These are phyloP conservation scores for Aspergillus sp. DNA, from an alignment of 2,329 filamentous ascomycete genomes.

Conservation along the genomic window DNA sequence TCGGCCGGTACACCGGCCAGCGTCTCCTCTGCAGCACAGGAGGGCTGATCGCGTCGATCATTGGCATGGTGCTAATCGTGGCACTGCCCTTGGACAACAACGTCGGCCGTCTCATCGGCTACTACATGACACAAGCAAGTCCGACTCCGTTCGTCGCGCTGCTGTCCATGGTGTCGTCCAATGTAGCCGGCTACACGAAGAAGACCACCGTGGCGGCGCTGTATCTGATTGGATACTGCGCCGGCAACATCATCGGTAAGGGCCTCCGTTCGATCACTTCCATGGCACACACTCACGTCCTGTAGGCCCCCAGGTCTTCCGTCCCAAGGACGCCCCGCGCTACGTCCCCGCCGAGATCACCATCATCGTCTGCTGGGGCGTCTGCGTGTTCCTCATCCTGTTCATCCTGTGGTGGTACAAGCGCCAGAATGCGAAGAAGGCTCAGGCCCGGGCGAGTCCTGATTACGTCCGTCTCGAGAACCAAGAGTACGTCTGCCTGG, in stretches of 20 bases:
- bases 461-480: slow-evolving; percentile 63
- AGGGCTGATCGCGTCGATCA: slow-evolving; percentile 53
- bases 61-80: slow-evolving; percentile 65
- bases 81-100: slow-evolving; percentile 59
- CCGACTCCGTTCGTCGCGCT: slow-evolving; percentile 64
- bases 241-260: slow-evolving; percentile 59
- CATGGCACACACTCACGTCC: too few species aligned
- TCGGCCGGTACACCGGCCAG: slow-evolving; percentile 57
- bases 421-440: slow-evolving; percentile 61
- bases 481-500: slow-evolving; percentile 55
- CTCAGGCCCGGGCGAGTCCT: slow-evolving; percentile 48
- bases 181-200: slow-evolving; percentile 56
- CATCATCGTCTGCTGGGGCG: slow-evolving; percentile 59
- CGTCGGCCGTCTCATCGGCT: slow-evolving; percentile 60
- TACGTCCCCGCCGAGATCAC: slow-evolving; percentile 65
- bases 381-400: slow-evolving; percentile 53
- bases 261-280: too few species aligned
- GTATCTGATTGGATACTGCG: slow-evolving; percentile 48
- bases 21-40: slow-evolving; percentile 56
- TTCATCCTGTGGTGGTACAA: slow-evolving; percentile 65
- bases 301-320: slow-evolving; percentile 57
- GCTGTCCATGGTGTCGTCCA: slow-evolving; percentile 62
- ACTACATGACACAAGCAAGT: slow-evolving; percentile 63
- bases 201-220: slow-evolving; percentile 54
- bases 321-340: slow-evolving; percentile 54